Evolutionary conservation across 1,139 yeast genomes (phyloP), one percentile per base, ranked within the genome.

Genomic region (Kodamaea arcana): DNA sequence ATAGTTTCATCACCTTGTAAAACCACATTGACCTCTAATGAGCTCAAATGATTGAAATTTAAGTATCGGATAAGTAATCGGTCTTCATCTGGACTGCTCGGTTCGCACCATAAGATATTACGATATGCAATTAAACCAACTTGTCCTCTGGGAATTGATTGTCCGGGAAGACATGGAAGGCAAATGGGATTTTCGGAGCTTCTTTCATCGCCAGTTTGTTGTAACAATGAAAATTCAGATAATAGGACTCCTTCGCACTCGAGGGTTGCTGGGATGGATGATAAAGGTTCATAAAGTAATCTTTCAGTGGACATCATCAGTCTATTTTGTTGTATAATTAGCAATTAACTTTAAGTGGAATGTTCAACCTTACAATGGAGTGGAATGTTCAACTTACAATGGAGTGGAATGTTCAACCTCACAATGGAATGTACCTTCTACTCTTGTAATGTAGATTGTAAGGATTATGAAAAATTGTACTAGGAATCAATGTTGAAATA

Each of bases 81-180:
- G 11, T 16, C 11, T 22, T 27, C 14, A 4, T 10, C 4, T 9
- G n/a, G 4, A 11, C 11, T 20, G 9, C 17, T 22, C 3, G 43
- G 29, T 31, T 51, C 52, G 37, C 62, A 59, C 54, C 58, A 60
- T 21, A 65, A 33, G 18, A 65, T 56, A 31, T 56, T 45, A 24
- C 51, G 46, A 37, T 39, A 60, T 5, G 59, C 47, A 18, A 60
- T 54, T 34, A 24, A 21, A 11, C 18, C 18, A 8, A 26, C 6
- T 6, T 10, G 14, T 9, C 7, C 8, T 11, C 11, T 8, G 8
- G 23, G 11, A 5, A 12, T 12, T 10, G 6, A 12, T 10, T 11
- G 14, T 10, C 14, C 14, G 7, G 12, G 14, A 7, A 18, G 9
- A 18, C 22, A 18, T 18, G 22, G 22, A 18, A 18, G 22, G 22